Evolutionary conservation across 805 yeast genomes (phyloP).

Genomic region (Metschnikowia henanensis): DNA sequence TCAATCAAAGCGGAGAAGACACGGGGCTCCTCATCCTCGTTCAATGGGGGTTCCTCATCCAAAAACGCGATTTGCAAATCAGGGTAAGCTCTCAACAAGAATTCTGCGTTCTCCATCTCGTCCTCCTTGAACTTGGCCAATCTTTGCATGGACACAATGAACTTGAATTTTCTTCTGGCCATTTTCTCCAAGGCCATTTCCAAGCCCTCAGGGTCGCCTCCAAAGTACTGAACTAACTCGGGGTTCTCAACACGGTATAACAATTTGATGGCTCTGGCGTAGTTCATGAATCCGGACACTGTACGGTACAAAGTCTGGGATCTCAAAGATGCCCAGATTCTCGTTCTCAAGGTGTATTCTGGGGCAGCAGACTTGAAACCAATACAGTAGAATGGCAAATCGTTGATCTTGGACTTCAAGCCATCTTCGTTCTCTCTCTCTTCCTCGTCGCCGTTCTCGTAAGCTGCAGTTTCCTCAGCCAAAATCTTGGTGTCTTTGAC

Average conservation of each 20-base stretch:
- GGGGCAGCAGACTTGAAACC: conserved; percentile 50
- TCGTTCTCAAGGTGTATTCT: conserved; percentile 46
- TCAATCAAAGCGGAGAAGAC: conserved; percentile 71
- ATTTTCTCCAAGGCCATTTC: conserved; percentile 88
- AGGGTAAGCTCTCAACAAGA: conserved; percentile 63
- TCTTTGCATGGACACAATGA: conserved; percentile 67
- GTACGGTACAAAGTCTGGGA: conserved; percentile 49
- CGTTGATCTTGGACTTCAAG: conserved; percentile 76
- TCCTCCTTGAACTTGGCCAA: conserved; percentile 52
- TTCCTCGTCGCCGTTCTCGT: conserved; percentile 52
- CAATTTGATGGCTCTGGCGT: conserved; percentile 46
- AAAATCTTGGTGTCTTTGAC: conserved; percentile 55
- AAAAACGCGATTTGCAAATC: conserved; percentile 64
- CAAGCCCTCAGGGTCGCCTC: conserved; percentile 95
- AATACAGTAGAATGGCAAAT: conserved; percentile 46
- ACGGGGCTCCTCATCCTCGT: conserved; percentile 47
- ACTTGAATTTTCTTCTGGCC: conserved; percentile 63
- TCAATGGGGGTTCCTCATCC: conserved; percentile 56
- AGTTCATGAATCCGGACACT: conserved; percentile 48
- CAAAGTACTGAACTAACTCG: conserved; percentile 90
- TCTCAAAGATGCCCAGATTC: conserved; percentile 49
- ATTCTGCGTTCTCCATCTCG: conserved; percentile 58
- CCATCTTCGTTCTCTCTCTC: conserved; percentile 54
- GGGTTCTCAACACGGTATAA: conserved; percentile 49
- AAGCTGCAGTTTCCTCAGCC: conserved; percentile 73